Percentiles rank a stretch among this genome's conserved stretches.
phyloP scores from a whole-genome alignment of 2,329 filamentous ascomycete genomes.

The Epichloe baconii region DNA sequence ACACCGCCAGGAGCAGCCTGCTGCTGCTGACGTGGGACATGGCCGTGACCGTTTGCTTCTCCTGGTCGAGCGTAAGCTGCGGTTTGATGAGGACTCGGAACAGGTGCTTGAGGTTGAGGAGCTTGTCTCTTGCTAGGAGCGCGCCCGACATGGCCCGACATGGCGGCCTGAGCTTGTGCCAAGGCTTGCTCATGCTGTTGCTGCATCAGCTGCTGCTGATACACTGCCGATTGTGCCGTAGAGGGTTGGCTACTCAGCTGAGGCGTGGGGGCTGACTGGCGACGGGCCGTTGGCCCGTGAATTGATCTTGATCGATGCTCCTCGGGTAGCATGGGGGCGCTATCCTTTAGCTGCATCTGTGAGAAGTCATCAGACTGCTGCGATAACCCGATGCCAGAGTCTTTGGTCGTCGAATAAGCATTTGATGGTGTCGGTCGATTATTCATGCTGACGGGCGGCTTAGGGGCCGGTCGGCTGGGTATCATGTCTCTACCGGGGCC shows the following conservation, averaged over 20 bases:
- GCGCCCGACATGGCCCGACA: slow-evolving; percentile 57
- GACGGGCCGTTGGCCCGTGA: slow-evolving; percentile 45
- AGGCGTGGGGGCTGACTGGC: slow-evolving; percentile 33
- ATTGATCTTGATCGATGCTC: slow-evolving; percentile 55
- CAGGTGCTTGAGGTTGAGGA: slow-evolving; percentile 17
- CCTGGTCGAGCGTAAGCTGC: slow-evolving; percentile 16
- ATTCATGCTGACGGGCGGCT: slow-evolving; percentile 58
- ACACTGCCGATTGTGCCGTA: slow-evolving; percentile 29
- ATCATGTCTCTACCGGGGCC: slow-evolving; percentile 42
- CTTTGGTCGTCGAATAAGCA: slow-evolving; percentile 36
- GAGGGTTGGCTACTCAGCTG: slow-evolving; percentile 15
- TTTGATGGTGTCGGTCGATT: slow-evolving; percentile 41
- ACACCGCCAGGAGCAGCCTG: slow-evolving; percentile 23
- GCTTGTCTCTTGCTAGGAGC: slow-evolving; percentile 58
- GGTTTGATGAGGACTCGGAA: slow-evolving; percentile 12
- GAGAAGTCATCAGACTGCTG: slow-evolving; percentile 43
- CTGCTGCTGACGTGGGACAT: slow-evolving; percentile 24
- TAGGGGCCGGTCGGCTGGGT: slow-evolving; percentile 74
- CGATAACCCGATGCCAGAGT: slow-evolving; percentile 50
- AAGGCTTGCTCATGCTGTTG: slow-evolving; percentile 82
- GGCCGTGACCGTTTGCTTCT: slow-evolving; percentile 19
- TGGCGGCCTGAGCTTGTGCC: slow-evolving; percentile 65
- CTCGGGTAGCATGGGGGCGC: slow-evolving; percentile 48
- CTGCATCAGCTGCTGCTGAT: slow-evolving; percentile 53
- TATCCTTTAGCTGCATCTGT: slow-evolving; percentile 37